Evolutionary conservation across 2,329 filamentous ascomycete species (phyloP).

Genomic region (Apiospora phragmitis): DNA sequence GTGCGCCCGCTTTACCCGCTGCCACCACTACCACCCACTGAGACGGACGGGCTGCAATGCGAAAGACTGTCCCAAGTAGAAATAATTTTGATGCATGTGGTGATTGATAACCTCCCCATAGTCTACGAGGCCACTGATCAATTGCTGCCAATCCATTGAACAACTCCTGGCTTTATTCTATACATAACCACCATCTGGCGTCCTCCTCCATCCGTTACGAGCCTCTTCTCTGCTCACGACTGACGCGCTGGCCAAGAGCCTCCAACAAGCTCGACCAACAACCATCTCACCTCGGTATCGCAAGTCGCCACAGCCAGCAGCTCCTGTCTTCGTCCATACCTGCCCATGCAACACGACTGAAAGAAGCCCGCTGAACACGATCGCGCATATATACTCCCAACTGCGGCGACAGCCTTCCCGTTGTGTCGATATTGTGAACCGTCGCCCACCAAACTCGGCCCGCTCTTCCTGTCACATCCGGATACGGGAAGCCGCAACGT

Average conservation of each 20-base stretch:
- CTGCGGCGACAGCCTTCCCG: background rate
- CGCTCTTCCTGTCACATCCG: slow-evolving; percentile 6
- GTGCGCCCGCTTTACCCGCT: background rate
- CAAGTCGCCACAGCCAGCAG: background rate
- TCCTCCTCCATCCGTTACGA: background rate
- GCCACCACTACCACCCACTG: background rate
- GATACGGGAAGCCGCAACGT: slow-evolving; percentile 1
- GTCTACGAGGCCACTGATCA: background rate
- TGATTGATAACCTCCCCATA: background rate
- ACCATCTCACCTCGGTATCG: background rate
- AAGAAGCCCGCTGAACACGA: background rate
- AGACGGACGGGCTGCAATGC: background rate
- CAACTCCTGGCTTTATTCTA: background rate
- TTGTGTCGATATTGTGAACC: background rate
- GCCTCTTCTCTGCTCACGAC: background rate
- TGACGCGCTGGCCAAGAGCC: slow-evolving; percentile 5
- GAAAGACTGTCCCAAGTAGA: background rate
- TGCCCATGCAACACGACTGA: background rate
- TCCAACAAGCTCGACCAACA: background rate
- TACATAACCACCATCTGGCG: background rate
- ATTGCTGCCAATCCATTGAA: background rate
- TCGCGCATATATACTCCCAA: background rate
- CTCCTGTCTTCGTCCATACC: background rate
- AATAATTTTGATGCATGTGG: background rate
- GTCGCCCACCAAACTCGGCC: background rate